Percentiles rank a stretch among this genome's conserved stretches.
Evolutionary conservation across 805 yeast species (phyloP).

Genomic region (Nakazawaea laoshanensis): DNA sequence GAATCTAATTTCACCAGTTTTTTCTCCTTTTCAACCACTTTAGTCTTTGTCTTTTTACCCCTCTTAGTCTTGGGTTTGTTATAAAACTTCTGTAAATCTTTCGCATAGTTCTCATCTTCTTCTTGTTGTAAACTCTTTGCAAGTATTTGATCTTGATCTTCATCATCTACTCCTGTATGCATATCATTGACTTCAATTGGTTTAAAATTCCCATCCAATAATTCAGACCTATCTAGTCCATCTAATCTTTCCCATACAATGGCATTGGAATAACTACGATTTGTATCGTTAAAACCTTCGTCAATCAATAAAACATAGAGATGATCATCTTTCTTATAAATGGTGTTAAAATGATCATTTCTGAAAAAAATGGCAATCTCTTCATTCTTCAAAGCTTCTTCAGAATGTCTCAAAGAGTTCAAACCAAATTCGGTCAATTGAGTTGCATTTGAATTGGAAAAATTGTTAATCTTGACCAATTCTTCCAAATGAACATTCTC

Average conservation of each 20-base stretch:
- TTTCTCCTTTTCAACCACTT: not conserved
- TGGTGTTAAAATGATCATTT: slow-evolving; percentile 81
- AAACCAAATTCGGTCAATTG: slow-evolving; percentile 74
- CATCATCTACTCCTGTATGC: not conserved
- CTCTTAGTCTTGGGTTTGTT: not conserved
- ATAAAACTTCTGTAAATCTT: slow-evolving; percentile 17
- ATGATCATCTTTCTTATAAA: slow-evolving; percentile 41
- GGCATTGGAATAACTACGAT: slow-evolving; percentile 21
- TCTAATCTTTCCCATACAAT: slow-evolving; percentile 79
- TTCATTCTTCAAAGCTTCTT: slow-evolving; percentile 34
- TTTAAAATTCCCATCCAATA: slow-evolving; percentile 57
- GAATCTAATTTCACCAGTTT: not conserved
- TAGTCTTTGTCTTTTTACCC: not conserved
- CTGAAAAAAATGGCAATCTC: slow-evolving; percentile 70
- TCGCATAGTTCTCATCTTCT: slow-evolving; percentile 23
- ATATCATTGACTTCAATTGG: slow-evolving; percentile 23
- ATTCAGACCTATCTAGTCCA: slow-evolving; percentile 67
- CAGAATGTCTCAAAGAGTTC: slow-evolving; percentile 24
- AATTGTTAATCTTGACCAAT: slow-evolving; percentile 26
- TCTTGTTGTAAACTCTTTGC: slow-evolving; percentile 23
- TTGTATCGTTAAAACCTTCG: slow-evolving; percentile 38
- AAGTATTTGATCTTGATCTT: slow-evolving; percentile 15
- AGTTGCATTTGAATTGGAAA: slow-evolving; percentile 55
- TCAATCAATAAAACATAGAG: slow-evolving; percentile 72
- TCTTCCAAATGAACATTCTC: not conserved